Conservation (phyloP, 371 early-diverging fungal species). For the Circinella umbellata region DNA sequence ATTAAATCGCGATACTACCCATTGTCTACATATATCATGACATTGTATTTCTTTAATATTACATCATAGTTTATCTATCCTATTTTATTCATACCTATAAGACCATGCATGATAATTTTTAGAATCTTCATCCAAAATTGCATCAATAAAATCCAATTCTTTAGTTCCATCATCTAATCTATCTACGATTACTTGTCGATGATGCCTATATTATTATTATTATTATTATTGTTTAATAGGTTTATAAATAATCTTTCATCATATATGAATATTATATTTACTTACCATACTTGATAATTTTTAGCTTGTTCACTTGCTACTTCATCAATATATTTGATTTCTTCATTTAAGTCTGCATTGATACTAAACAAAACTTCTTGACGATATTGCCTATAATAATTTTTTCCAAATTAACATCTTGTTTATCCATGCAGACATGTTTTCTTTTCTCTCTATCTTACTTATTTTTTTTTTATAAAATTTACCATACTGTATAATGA, state of each 20-base stretch:
- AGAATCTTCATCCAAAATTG: conserved; percentile 79
- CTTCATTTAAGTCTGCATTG: conserved; percentile 62
- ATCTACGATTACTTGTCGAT: conserved; percentile 86
- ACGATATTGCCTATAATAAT: conserved; percentile 77
- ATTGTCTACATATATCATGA: conserved; percentile 68
- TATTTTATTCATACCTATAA: conserved; percentile 57
- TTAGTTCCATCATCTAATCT: conserved; percentile 51
- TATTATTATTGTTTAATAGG: not conserved
- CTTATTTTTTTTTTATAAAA: not conserved
- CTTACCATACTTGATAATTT: conserved; percentile 93
- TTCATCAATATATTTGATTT: conserved; percentile 77
- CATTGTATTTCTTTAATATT: not conserved
- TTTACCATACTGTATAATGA: conserved; percentile 95
- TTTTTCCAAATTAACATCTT: too few relatives aligned
- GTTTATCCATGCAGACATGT: too few relatives aligned
- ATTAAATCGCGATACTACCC: conserved; percentile 80
- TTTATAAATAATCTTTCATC: too few relatives aligned
- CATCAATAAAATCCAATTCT: conserved; percentile 76
- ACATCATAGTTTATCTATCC: not conserved
- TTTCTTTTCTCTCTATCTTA: not conserved
- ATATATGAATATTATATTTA: not conserved
- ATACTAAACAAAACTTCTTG: conserved; percentile 76
- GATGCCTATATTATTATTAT: conserved; percentile 64
- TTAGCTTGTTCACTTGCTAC: conserved; percentile 83
- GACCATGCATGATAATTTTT: conserved; percentile 99